A percentile compares a stretch with the other conserved stretches of the same genome.
Conservation (phyloP, 2,329 filamentous ascomycete genomes). For the Hypoxylon sp. region DNA sequence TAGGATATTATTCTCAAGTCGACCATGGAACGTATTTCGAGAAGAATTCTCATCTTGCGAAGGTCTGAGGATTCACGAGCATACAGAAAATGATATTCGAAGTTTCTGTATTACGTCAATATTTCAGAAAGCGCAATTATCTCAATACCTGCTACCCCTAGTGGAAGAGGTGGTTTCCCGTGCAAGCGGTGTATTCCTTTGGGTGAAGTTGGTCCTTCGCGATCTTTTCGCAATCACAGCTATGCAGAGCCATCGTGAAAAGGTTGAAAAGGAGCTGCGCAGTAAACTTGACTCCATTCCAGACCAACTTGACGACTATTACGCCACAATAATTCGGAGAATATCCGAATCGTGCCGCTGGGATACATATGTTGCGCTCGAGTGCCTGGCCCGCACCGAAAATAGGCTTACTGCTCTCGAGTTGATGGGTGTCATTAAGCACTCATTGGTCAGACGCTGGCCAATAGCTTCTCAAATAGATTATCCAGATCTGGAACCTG, state of each 20-base stretch:
- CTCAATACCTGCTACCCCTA: background rate
- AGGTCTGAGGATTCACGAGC: background rate
- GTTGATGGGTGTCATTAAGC: background rate
- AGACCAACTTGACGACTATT: conserved; percentile 2
- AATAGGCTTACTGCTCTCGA: background rate
- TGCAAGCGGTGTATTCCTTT: conserved; percentile 10
- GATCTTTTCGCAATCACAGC: conserved; percentile 8
- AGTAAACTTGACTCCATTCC: background rate
- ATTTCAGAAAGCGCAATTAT: background rate
- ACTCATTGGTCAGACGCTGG: background rate
- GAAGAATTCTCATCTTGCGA: background rate
- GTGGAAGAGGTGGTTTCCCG: conserved; percentile 6
- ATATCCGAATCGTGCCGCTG: background rate
- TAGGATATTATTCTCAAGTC: conserved; percentile 6
- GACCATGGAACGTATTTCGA: conserved; percentile 8
- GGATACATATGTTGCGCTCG: background rate
- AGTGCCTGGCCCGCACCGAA: background rate
- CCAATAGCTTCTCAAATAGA: background rate
- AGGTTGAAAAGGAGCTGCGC: background rate
- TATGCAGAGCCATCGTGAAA: background rate
- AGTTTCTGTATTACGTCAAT: background rate
- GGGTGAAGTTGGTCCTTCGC: conserved; percentile 8
- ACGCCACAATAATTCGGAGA: background rate
- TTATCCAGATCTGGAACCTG: background rate
- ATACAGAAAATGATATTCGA: conserved; percentile 8